A percentile compares a stretch with the other conserved stretches of the same genome.
Conservation (phyloP, 2,329 filamentous ascomycete genomes). For the Aspergillus tamarii region DNA sequence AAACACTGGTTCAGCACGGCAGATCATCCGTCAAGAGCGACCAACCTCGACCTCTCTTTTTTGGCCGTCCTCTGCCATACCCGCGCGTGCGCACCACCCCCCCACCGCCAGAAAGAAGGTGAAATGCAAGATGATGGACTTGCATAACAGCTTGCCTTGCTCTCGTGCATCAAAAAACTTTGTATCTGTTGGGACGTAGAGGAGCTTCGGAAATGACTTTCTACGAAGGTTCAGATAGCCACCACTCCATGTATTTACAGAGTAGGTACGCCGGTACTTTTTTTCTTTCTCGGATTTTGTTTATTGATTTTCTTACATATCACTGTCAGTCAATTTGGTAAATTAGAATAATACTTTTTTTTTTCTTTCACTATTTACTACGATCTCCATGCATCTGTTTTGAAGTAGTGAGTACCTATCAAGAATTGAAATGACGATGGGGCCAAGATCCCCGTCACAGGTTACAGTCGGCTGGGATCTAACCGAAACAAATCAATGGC, state of each 20-base stretch:
- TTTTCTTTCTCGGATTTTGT: background rate
- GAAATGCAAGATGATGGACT: constrained; percentile 12
- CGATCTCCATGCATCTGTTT: background rate
- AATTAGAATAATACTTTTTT: background rate
- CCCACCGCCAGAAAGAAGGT: constrained; percentile 7
- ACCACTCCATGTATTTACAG: background rate
- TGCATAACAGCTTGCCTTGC: constrained; percentile 10
- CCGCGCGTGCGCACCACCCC: constrained; percentile 8
- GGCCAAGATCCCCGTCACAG: constrained; percentile 17
- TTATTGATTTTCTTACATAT: background rate
- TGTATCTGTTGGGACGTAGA: constrained; percentile 3
- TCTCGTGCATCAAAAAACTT: constrained; percentile 11
- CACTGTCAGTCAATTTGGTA: background rate
- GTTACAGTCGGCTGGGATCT: constrained; percentile 18
- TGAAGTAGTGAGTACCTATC: background rate
- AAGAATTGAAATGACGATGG: background rate
- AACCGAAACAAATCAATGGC: constrained; percentile 21
- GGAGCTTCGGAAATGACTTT: constrained; percentile 8
- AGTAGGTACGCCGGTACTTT: background rate
- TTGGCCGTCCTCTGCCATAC: constrained; percentile 4
- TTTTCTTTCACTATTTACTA: background rate
- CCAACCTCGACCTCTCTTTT: constrained; percentile 16
- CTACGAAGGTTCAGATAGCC: constrained; percentile 10
- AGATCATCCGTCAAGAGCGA: constrained; percentile 20
- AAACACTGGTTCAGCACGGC: constrained; percentile 18